Conservation (phyloP, 2,329 filamentous ascomycete species). For the Plectosphaerella cucumerina region DNA sequence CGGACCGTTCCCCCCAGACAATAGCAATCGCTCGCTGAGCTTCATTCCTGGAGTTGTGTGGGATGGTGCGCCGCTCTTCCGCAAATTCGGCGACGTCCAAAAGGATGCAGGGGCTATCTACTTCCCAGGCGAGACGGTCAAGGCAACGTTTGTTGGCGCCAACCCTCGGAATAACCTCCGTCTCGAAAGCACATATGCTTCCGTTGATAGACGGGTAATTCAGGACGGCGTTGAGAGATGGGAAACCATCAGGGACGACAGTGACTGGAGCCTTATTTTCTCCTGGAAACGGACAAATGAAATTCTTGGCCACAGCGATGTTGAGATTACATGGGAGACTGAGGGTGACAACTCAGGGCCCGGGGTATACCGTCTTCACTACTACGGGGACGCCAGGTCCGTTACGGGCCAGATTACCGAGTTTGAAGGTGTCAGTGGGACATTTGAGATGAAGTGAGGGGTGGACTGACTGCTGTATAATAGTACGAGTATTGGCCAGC, state of each 20-base stretch:
- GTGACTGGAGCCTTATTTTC: constrained; percentile 79
- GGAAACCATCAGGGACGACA: constrained; percentile 66
- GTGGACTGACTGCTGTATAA: too few species aligned
- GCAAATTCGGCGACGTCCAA: constrained; percentile 65
- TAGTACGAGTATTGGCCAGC: too few species aligned
- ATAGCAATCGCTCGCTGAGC: constrained; percentile 67
- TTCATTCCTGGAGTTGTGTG: constrained; percentile 78
- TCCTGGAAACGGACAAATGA: constrained; percentile 71
- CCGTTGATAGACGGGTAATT: constrained; percentile 58
- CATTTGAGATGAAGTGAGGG: constrained; percentile 31
- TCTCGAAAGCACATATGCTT: constrained; percentile 71
- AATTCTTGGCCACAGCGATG: constrained; percentile 70
- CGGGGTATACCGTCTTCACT: constrained; percentile 71
- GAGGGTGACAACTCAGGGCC: constrained; percentile 43
- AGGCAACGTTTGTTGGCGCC: constrained; percentile 72
- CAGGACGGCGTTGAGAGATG: constrained; percentile 38
- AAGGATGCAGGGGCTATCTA: constrained; percentile 49
- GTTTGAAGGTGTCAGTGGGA: constrained; percentile 64
- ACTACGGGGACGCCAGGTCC: constrained; percentile 76
- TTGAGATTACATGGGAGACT: constrained; percentile 74
- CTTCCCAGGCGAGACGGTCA: constrained; percentile 52
- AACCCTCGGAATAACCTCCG: constrained; percentile 85
- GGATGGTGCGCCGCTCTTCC: constrained; percentile 62
- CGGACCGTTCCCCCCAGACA: constrained; percentile 68
- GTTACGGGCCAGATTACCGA: constrained; percentile 56